Evolutionary conservation across 495 filamentous ascomycete genomes (phyloP).

Genomic region (Usnea hakonensis): DNA sequence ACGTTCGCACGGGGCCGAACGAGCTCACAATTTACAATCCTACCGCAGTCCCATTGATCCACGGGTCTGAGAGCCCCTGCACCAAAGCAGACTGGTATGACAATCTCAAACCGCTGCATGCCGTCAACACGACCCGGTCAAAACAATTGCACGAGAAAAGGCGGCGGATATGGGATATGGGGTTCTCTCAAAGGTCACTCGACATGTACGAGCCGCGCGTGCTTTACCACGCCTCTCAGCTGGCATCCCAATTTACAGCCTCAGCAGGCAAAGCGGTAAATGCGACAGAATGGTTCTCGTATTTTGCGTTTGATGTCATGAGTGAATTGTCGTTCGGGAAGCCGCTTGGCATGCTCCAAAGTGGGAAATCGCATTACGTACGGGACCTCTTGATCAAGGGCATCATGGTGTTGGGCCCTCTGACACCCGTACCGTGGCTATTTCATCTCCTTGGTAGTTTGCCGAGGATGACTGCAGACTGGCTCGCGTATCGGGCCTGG

Average conservation of each 20-base stretch:
- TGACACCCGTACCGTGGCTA: conserved; percentile 26
- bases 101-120: conserved; percentile 30
- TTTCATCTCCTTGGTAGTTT: conserved; percentile 15
- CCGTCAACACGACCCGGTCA: conserved; percentile 34
- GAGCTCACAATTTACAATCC: conserved; percentile 34
- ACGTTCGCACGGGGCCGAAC: conserved; percentile 32
- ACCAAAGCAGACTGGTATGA: conserved; percentile 43
- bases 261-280: conserved; percentile 32
- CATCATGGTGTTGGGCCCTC: conserved; percentile 19
- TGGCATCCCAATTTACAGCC: conserved; percentile 13
- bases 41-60: conserved; percentile 26
- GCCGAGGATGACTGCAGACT: conserved; percentile 18
- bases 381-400: conserved; percentile 32
- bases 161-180: conserved; percentile 31
- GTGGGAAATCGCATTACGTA: conserved; percentile 50
- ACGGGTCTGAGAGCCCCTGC: conserved; percentile 28
- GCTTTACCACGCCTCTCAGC: too few relatives aligned
- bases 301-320: conserved; percentile 59
- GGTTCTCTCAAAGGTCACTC: background rate
- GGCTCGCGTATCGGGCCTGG: background rate
- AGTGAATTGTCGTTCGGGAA: conserved; percentile 65
- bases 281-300: conserved; percentile 37
- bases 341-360: conserved; percentile 59
- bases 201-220: background rate
- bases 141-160: conserved; percentile 25